Base-by-base conservation (phyloP, 495 filamentous ascomycete genomes). In the Penicillium ucsense region DNA sequence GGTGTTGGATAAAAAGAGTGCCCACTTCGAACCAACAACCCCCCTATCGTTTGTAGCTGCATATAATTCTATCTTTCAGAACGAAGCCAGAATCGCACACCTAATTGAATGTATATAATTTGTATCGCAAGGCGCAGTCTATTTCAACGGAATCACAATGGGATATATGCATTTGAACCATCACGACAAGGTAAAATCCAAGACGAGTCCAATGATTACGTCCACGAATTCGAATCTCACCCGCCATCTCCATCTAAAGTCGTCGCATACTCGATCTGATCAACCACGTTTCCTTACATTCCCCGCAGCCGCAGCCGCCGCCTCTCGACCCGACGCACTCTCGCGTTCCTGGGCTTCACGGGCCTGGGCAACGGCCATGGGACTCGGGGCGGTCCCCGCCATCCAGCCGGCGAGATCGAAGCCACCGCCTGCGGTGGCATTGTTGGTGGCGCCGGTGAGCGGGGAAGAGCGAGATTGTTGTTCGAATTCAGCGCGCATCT, bases 321-420 rank as follows among this genome's bases (percentile, higher is more conserved):
- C 50, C 12, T 72, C 68, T 53, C 65, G 64, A 38, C 65, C 65
- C 45, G 65, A 70, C 39, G 55, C 60, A 40, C 43, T 59, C 29
- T 59, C 66, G 44, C 49, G 57, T 47, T 57, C 53, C 45, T 37
- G 20, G 20, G 20, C 20, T 20, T 20, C 20, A 20, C 20, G 20
- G 20, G 20, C 56, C 6, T 53, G 61, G 37, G 47, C 48, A 54
- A 44, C 55, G 41, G 50, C 51, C 46, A 56, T 57, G 7, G 53
- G 63, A 31, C 52, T 59, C 44, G 58, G 52, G 12, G 54, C 53
- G 39, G 63, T 68, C 11, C 69, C 68, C 0, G 89, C 87, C 73
- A 95, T 78, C 79, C 84, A 94, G 3, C 83, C 81, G 2, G 89
- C 89, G 61, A 94, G 74, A 63, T 95, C 89, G 57, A 95, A 95